Conservation (phyloP, 257 asterid genomes). For the Lavandula angustifolia region DNA sequence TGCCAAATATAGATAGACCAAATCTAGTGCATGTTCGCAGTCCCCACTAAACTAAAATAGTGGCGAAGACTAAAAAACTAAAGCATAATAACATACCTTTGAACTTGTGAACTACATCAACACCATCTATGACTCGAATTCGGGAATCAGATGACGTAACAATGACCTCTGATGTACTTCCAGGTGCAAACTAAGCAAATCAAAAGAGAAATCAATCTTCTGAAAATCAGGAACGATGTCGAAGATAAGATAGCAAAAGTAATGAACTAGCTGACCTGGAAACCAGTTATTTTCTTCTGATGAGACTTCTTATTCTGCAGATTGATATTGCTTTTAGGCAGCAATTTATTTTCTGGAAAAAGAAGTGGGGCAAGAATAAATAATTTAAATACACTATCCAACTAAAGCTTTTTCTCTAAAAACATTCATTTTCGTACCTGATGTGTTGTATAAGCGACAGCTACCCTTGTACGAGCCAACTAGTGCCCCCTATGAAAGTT, state of each 20-base stretch:
- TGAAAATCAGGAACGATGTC: not conserved
- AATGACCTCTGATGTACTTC: constrained; percentile 91
- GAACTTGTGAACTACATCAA: constrained; percentile 89
- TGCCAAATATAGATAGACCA: constrained; percentile 4
- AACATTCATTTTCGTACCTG: too few species aligned
- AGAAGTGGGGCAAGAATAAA: constrained; percentile 22
- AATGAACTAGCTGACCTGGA: constrained; percentile 62
- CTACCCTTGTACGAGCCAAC: constrained; percentile 99
- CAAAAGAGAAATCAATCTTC: constrained; percentile 27
- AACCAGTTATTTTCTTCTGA: constrained; percentile 96
- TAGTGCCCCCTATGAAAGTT: constrained; percentile 70
- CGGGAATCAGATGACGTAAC: constrained; percentile 96
- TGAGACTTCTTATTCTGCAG: constrained; percentile 91
- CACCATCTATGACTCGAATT: constrained; percentile 78
- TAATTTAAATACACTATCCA: constrained; percentile 17
- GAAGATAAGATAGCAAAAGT: not conserved
- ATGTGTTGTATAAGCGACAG: constrained; percentile 76
- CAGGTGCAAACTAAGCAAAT: constrained; percentile 80
- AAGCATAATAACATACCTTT: constrained; percentile 54
- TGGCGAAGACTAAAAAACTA: not conserved
- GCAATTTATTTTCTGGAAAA: constrained; percentile 76
- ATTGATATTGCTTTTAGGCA: constrained; percentile 68
- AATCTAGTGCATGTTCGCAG: not conserved
- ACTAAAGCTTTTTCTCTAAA: constrained; percentile 19
- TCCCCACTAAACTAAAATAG: not conserved